Base-by-base conservation (phyloP, 1,284 basidiomycete species). In the Golubevia sp. region DNA sequence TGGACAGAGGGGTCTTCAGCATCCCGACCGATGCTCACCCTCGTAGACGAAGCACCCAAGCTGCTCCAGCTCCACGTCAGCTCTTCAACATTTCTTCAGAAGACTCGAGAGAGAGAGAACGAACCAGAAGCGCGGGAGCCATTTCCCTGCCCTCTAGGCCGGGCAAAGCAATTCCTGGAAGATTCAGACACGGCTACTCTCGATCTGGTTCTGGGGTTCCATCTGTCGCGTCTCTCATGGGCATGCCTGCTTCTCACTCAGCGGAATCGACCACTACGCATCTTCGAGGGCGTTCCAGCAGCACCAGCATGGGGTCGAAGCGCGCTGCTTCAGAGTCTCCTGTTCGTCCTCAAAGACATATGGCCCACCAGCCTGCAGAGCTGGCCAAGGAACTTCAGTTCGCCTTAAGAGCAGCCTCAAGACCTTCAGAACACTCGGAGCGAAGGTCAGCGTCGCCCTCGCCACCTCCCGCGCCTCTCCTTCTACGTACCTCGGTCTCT, bases 171-270 rank as follows among this genome's bases (percentile, higher is more conserved):
- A 30, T 55, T 34, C 55, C 44, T 20, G 18, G 18, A 52, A 58
- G 51, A 30, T 30, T 51, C 59, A 20, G 26, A 58, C 21, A 27
- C 27, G 20, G 60, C 55, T 59, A 56, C 58, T 23, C 55, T 59
- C 52, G 44, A 60, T 49, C 55, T 63, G 20, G 44, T 63, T 44
- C 61, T 57, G 25, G 61, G 13, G 67, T 64, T 2, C 69, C 65
- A 1, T 72, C 70, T 3, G 30, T 72, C 53, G 69, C 70, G 8
- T 67, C 68, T 7, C 59, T 72, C n/a, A 72, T 72, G 70, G 70
- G 70, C 2, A 71, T 71, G 63, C 68, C 38, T 27, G 26, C 26
- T 27, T 30, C 64, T 20, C 27, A 63, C 8, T 48, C 23, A 49
- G 55, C 44, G n/a, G 27, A 57, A 18, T 24, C 27, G 13, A 5